A percentile compares a stretch with the other conserved stretches of the same genome.
phyloP scores from a whole-genome alignment of 257 asterid species.

The Gentiana straminea region DNA sequence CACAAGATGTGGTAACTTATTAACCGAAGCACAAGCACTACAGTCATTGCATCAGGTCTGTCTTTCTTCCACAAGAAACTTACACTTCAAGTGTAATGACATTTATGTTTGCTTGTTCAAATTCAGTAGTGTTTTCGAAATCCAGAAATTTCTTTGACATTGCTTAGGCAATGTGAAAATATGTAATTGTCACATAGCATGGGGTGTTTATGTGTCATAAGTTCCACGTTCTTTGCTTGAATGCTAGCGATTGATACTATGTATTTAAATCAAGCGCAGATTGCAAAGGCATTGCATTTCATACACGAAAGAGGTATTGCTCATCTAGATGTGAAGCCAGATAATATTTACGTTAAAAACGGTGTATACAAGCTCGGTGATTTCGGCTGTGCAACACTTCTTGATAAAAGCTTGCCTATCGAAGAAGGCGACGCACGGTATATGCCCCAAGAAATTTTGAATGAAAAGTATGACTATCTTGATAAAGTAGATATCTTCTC shows the following conservation, averaged over 20 bases:
- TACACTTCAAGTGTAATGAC: too few relatives aligned
- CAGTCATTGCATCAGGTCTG: conserved; percentile 76
- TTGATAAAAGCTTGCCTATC: conserved; percentile 66
- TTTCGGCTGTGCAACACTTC: conserved; percentile 86
- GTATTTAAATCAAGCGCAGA: conserved; percentile 28
- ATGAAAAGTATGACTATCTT: conserved; percentile 73
- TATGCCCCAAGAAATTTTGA: conserved; percentile 94
- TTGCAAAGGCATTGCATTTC: conserved; percentile 71
- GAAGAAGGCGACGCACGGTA: conserved; percentile 99
- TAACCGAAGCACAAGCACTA: conserved; percentile 52
- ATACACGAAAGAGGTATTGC: conserved; percentile 71
- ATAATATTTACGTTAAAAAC: conserved; percentile 74
- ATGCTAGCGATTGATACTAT: too few relatives aligned
- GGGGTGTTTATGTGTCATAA: too few relatives aligned
- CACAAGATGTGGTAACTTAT: conserved; percentile 27
- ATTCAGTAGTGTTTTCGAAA: not conserved
- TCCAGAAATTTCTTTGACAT: not conserved
- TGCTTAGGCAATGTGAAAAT: not conserved
- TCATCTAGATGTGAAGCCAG: conserved; percentile 90
- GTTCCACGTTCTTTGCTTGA: too few relatives aligned
- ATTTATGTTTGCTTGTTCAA: not conserved
- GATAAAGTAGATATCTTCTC: conserved; percentile 89
- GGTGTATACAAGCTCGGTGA: conserved; percentile 90
- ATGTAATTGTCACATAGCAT: too few relatives aligned
- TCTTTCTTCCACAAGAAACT: too few relatives aligned